These are phyloP conservation scores for Vigna mungo DNA, from an alignment of 306 rosid species.

Conservation along the genomic window DNA sequence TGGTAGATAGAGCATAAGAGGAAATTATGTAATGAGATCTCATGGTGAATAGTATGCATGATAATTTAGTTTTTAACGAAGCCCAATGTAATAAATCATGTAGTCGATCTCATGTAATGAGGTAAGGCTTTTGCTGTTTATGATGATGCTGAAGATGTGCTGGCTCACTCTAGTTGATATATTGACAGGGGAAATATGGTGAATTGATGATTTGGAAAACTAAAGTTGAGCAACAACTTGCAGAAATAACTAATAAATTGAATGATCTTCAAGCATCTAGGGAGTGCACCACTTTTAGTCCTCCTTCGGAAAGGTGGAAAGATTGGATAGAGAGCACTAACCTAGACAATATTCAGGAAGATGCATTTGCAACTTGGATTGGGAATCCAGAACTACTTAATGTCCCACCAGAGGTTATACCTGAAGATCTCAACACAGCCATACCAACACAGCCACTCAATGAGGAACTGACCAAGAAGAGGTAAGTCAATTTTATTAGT, in stretches of 20 bases:
- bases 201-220: slow-evolving; percentile 74
- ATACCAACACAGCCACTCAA: slow-evolving; percentile 51
- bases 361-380: slow-evolving; percentile 70
- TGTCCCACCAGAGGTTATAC: slow-evolving; percentile 50
- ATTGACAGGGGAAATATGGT: slow-evolving; percentile 65
- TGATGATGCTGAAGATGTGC: neutral
- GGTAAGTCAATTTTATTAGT: slow-evolving; percentile 51
- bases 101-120: neutral
- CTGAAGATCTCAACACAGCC: slow-evolving; percentile 51
- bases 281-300: slow-evolving; percentile 54
- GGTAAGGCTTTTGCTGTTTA: neutral
- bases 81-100: neutral
- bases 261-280: slow-evolving; percentile 57
- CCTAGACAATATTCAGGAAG: slow-evolving; percentile 59
- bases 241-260: slow-evolving; percentile 61
- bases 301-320: slow-evolving; percentile 74
- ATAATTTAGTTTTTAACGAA: neutral
- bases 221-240: slow-evolving; percentile 68
- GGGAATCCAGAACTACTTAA: slow-evolving; percentile 61
- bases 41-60: slow-evolving; percentile 2
- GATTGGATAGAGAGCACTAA: slow-evolving; percentile 74
- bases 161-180: slow-evolving; percentile 30
- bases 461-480: slow-evolving; percentile 55
- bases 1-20: neutral
- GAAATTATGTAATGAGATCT: neutral